Conservation (phyloP, 306 rosid species). For the Cucumis melo region DNA sequence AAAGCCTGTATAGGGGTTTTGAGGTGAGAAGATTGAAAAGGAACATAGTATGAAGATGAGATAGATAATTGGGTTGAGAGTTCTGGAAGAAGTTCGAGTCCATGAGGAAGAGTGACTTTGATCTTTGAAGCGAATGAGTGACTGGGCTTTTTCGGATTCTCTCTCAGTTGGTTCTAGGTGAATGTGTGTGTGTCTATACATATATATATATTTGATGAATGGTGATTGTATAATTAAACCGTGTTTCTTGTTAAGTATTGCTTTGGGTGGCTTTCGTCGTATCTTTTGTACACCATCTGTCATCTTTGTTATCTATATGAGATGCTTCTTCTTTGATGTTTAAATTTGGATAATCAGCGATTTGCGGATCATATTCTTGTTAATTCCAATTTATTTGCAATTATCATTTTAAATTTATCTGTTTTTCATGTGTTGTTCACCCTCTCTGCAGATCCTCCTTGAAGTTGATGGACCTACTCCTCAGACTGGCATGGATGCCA, state of each 20-base stretch:
- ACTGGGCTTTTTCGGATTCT: not conserved
- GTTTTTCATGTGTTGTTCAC: slow-evolving; percentile 7
- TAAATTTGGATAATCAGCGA: not conserved
- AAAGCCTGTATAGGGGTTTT: not conserved
- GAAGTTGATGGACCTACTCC: slow-evolving; percentile 36
- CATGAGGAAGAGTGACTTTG: not conserved
- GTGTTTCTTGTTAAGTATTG: not conserved
- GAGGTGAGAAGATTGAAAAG: not conserved
- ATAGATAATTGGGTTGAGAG: not conserved
- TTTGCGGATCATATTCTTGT: not conserved
- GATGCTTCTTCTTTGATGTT: not conserved
- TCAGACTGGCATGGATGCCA: slow-evolving; percentile 41
- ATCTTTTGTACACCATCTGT: not conserved
- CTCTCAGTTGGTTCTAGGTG: not conserved
- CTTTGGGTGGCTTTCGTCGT: not conserved
- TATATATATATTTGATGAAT: not conserved
- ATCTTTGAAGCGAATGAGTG: not conserved
- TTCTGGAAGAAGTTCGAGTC: not conserved
- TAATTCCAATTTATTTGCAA: not conserved
- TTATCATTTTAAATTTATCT: not conserved
- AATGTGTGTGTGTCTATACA: not conserved
- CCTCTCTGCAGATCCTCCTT: slow-evolving; percentile 34
- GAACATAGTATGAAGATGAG: not conserved
- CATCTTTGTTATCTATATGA: not conserved
- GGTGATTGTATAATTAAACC: not conserved